Percentiles rank a stretch among this genome's conserved stretches.
These are phyloP conservation scores for Cocos nucifera DNA, from an alignment of 176 grass and related monocot species.

Conservation along the genomic window DNA sequence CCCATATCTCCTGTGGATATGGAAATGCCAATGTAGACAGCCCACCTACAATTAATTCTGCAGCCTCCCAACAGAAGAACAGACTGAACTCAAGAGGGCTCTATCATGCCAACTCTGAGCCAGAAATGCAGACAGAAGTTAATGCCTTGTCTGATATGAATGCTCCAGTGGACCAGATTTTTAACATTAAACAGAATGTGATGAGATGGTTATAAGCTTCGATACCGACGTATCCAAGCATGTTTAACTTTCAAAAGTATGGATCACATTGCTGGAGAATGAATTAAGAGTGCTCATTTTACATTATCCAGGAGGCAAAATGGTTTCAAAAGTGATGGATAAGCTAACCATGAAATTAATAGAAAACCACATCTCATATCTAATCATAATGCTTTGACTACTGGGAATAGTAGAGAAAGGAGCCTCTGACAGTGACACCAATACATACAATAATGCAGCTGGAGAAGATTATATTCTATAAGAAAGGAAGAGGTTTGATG, in stretches of 20 bases:
- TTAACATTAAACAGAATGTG: background rate
- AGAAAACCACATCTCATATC: too few relatives aligned
- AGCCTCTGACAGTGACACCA: too few relatives aligned
- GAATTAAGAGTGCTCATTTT: too few relatives aligned
- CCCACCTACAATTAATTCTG: conserved; percentile 1
- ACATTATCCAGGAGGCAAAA: background rate
- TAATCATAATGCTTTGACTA: too few relatives aligned
- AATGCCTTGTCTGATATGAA: background rate
- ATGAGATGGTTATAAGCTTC: too few relatives aligned
- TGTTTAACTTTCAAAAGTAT: too few relatives aligned
- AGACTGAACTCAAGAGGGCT: background rate
- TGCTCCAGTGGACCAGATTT: background rate
- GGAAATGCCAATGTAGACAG: background rate
- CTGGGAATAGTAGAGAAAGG: too few relatives aligned
- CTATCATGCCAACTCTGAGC: background rate
- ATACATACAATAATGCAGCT: too few relatives aligned
- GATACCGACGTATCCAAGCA: too few relatives aligned
- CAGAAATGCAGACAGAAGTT: conserved; percentile 1
- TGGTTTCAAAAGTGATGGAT: background rate
- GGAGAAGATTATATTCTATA: background rate
- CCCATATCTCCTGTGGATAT: background rate
- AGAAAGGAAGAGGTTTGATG: background rate
- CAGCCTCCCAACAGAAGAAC: background rate
- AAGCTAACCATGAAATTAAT: background rate
- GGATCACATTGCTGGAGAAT: too few relatives aligned